Percentiles rank a stretch among this genome's conserved stretches.
phyloP scores from a whole-genome alignment of 352 stramenopile genomes.

The Phytophthora parvispora region DNA sequence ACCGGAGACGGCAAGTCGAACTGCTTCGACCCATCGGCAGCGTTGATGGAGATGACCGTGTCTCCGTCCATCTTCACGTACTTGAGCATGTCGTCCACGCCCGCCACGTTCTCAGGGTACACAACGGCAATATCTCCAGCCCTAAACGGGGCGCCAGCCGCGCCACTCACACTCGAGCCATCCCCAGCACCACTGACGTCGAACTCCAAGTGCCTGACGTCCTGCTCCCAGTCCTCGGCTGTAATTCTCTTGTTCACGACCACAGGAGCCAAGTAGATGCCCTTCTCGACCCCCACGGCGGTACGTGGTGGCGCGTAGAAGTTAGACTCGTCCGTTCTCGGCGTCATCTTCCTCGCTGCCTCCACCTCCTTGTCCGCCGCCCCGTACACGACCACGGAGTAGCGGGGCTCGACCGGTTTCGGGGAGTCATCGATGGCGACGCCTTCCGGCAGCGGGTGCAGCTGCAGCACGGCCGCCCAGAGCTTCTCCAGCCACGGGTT shows the following conservation, averaged over 20 bases:
- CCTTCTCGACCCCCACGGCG: slow-evolving; percentile 47
- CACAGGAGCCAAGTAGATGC: slow-evolving; percentile 64
- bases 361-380: slow-evolving; percentile 19
- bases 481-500: slow-evolving; percentile 87
- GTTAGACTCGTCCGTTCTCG: slow-evolving; percentile 40
- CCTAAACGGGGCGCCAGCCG: slow-evolving; percentile 40
- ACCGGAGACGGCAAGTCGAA: slow-evolving; percentile 61
- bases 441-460: slow-evolving; percentile 61
- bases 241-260: slow-evolving; percentile 76
- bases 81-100: slow-evolving; percentile 75
- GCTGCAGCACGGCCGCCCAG: slow-evolving; percentile 62
- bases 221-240: slow-evolving; percentile 77
- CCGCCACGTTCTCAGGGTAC: slow-evolving; percentile 82
- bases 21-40: slow-evolving; percentile 58
- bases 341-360: slow-evolving; percentile 24
- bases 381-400: slow-evolving; percentile 46
- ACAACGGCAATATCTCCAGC: slow-evolving; percentile 81
- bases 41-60: slow-evolving; percentile 56
- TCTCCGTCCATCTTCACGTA: slow-evolving; percentile 55
- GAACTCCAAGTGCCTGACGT: slow-evolving; percentile 86
- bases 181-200: slow-evolving; percentile 36
- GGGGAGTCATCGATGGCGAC: slow-evolving; percentile 75
- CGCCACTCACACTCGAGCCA: not conserved
- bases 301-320: slow-evolving; percentile 74
- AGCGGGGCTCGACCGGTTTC: slow-evolving; percentile 60